Evolutionary conservation across 2,329 filamentous ascomycete species (phyloP).

Genomic region (Teratosphaeria epicoccoides): DNA sequence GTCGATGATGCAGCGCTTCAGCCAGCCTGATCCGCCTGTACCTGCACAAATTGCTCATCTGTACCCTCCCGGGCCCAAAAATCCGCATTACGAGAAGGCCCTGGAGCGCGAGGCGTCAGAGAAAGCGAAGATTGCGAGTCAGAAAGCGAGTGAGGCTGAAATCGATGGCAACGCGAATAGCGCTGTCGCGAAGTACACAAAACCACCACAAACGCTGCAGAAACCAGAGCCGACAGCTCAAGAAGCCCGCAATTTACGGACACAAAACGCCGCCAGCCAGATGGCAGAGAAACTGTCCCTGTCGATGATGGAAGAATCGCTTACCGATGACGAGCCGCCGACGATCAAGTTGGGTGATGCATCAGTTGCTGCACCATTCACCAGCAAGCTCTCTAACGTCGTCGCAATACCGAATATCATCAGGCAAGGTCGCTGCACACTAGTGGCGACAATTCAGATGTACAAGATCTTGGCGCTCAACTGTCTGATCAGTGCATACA

Average conservation of each 20-base stretch:
- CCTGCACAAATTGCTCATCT: constrained; percentile 87
- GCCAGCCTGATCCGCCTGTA: constrained; percentile 83
- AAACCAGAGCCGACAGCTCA: constrained; percentile 31
- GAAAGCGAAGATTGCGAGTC: constrained; percentile 51
- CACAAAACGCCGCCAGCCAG: constrained; percentile 59
- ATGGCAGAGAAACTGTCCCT: constrained; percentile 79
- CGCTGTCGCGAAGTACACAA: constrained; percentile 15
- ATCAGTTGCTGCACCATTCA: constrained; percentile 93
- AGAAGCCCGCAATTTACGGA: constrained; percentile 44
- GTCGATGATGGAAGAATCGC: constrained; percentile 79
- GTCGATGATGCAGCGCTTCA: constrained; percentile 85
- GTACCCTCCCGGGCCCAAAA: constrained; percentile 79
- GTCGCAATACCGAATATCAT: constrained; percentile 97
- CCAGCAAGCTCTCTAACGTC: constrained; percentile 93
- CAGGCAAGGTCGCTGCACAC: constrained; percentile 89
- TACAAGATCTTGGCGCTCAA: constrained; percentile 97
- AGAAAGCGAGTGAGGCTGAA: constrained; percentile 39
- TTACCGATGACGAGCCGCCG: constrained; percentile 82
- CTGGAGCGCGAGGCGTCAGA: constrained; percentile 73
- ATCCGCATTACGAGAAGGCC: constrained; percentile 90
- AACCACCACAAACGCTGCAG: constrained; percentile 12
- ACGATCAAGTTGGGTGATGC: constrained; percentile 95
- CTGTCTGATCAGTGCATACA: constrained; percentile 96
- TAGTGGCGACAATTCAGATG: constrained; percentile 99
- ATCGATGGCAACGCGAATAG: constrained; percentile 29